These are phyloP conservation scores for Aspergillus terreus DNA, from an alignment of 2,329 filamentous ascomycete species.

Conservation along the genomic window DNA sequence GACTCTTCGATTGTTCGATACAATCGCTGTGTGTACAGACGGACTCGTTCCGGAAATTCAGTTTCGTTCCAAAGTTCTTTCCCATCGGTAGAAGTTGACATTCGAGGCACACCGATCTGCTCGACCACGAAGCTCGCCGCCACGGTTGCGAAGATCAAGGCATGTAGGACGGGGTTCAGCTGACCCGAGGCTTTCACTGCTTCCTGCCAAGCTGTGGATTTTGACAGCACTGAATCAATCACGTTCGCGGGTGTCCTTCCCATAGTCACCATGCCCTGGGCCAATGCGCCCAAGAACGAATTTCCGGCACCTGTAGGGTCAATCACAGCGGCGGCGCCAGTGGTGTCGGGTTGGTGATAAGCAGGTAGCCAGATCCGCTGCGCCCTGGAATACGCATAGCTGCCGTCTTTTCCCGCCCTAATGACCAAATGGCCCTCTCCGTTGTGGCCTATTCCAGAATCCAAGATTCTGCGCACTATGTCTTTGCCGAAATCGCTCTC, in stretches of 20 bases:
- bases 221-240: slow-evolving; percentile 38
- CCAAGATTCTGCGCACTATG: slow-evolving; percentile 34
- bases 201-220: slow-evolving; percentile 52
- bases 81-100: slow-evolving; percentile 27
- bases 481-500: slow-evolving; percentile 23
- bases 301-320: slow-evolving; percentile 96
- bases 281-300: slow-evolving; percentile 68
- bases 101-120: slow-evolving; percentile 75
- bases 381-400: slow-evolving; percentile 45
- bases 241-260: slow-evolving; percentile 28
- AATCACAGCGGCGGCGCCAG: slow-evolving; percentile 54
- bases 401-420: slow-evolving; percentile 60
- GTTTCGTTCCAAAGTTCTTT: slow-evolving; percentile 44
- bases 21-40: slow-evolving; percentile 42
- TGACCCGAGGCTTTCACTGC: slow-evolving; percentile 46
- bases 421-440: slow-evolving; percentile 43
- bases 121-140: slow-evolving; percentile 92
- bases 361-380: slow-evolving; percentile 68
- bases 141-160: slow-evolving; percentile 72
- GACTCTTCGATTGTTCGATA: slow-evolving; percentile 37
- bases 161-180: slow-evolving; percentile 53
- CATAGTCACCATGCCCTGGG: slow-evolving; percentile 51
- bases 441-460: slow-evolving; percentile 34
- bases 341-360: slow-evolving; percentile 53
- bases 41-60: slow-evolving; percentile 43